Evolutionary conservation across 2,329 filamentous ascomycete species (phyloP).

Genomic region (Neopestalotiopsis sp.): DNA sequence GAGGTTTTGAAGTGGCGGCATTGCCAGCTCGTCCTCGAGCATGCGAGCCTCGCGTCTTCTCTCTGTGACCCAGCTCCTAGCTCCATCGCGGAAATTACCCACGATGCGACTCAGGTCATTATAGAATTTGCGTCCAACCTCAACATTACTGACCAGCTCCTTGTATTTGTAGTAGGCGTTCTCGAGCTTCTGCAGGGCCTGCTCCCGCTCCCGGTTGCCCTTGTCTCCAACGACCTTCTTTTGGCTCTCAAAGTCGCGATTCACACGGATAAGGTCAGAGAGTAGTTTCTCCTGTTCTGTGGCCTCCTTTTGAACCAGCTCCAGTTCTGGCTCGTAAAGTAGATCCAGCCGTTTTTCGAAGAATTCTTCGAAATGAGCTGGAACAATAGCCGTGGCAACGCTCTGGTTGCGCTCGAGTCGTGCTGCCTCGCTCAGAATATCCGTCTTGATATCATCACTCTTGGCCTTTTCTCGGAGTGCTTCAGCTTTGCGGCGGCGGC

Average conservation of each 20-base stretch:
- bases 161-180: constrained; percentile 96
- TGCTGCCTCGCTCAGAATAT: constrained; percentile 82
- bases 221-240: constrained; percentile 68
- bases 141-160: constrained; percentile 90
- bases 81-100: constrained; percentile 76
- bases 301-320: constrained; percentile 72
- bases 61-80: constrained; percentile 79
- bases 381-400: constrained; percentile 77
- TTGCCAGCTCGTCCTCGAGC: constrained; percentile 49
- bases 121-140: constrained; percentile 93
- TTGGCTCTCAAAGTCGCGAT: constrained; percentile 77
- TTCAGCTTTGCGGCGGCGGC: constrained; percentile 80
- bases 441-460: constrained; percentile 85
- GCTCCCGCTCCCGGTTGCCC: constrained; percentile 76
- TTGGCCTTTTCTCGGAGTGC: constrained; percentile 78
- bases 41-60: constrained; percentile 80
- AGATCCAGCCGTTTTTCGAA: constrained; percentile 80
- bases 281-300: constrained; percentile 78
- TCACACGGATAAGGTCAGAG: constrained; percentile 73
- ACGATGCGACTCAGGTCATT: constrained; percentile 93
- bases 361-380: constrained; percentile 89
- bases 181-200: constrained; percentile 85
- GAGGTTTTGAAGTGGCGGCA: constrained; percentile 37
- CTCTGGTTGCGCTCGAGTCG: constrained; percentile 86
- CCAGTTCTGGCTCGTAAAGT: constrained; percentile 80